These are phyloP conservation scores for Kodamaea lidongshanica DNA, from an alignment of 805 yeast species.

Conservation along the genomic window DNA sequence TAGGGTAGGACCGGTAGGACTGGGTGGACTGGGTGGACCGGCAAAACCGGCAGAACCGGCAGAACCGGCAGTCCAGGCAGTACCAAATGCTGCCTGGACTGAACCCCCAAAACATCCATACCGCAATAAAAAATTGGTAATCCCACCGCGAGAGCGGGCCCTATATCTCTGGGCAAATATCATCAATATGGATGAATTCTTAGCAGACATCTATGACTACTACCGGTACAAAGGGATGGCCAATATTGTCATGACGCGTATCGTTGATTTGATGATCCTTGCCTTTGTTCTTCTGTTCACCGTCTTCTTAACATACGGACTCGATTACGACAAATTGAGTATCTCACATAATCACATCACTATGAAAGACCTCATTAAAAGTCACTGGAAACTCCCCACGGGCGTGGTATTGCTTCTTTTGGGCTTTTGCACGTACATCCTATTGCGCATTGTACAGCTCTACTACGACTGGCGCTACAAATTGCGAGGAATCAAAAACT, in stretches of 20 bases:
- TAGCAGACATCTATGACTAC: constrained; percentile 76
- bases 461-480: constrained; percentile 55
- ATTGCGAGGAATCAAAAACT: constrained; percentile 66
- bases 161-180: constrained; percentile 96
- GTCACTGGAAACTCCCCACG: constrained; percentile 32
- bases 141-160: constrained; percentile 62
- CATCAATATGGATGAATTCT: constrained; percentile 80
- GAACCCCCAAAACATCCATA: too few species aligned
- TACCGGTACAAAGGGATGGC: constrained; percentile 79
- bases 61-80: too few species aligned
- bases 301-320: constrained; percentile 74
- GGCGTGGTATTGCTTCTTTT: constrained; percentile 55
- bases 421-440: constrained; percentile 50
- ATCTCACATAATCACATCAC: constrained; percentile 19
- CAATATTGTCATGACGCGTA: constrained; percentile 64
- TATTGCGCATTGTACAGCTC: constrained; percentile 48
- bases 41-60: too few species aligned
- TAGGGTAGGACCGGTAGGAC: too few species aligned
- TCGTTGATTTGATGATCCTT: constrained; percentile 65
- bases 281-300: constrained; percentile 75
- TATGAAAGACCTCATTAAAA: constrained; percentile 28
- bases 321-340: constrained; percentile 44
- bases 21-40: too few species aligned
- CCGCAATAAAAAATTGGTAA: constrained; percentile 14
- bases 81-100: too few species aligned